These are phyloP conservation scores for Ogataea philodendri DNA, from an alignment of 805 yeast genomes.

Conservation along the genomic window DNA sequence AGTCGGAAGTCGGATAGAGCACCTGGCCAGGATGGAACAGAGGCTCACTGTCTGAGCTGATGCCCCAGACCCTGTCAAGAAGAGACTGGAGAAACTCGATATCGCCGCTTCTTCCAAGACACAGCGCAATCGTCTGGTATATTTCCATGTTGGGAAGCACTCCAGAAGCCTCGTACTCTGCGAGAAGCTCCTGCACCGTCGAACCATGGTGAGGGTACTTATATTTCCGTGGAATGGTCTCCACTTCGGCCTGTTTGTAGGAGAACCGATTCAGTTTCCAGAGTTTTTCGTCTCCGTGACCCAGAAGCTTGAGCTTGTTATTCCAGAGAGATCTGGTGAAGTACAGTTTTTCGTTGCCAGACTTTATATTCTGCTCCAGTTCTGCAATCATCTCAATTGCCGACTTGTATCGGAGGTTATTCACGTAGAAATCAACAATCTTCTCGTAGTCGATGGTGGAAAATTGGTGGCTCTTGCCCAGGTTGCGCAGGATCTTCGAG, in stretches of 20 bases:
- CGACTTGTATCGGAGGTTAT: constrained; percentile 16
- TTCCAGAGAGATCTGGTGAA: constrained; percentile 29
- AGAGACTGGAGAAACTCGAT: constrained; percentile 24
- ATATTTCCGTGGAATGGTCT: constrained; percentile 12
- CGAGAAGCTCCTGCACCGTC: constrained; percentile 17
- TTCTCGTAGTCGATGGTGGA: constrained; percentile 27
- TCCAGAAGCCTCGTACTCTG: constrained; percentile 18
- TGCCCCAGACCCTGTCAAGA: constrained; percentile 31
- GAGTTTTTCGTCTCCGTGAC: constrained; percentile 23
- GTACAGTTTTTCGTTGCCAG: constrained; percentile 4
- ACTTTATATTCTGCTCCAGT: constrained; percentile 18
- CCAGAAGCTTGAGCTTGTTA: constrained; percentile 24
- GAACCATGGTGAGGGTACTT: constrained; percentile 16
- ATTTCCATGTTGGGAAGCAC: constrained; percentile 25
- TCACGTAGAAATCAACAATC: constrained; percentile 22
- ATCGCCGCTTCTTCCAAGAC: constrained; percentile 31
- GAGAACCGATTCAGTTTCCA: constrained; percentile 29
- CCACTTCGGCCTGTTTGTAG: constrained; percentile 16
- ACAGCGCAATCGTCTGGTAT: constrained; percentile 27
- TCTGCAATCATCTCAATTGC: constrained; percentile 23
- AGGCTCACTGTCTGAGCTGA: constrained; percentile 13
- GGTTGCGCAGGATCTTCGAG: constrained; percentile 4
- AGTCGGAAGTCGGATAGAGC: constrained; percentile 27
- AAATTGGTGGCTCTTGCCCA: constrained; percentile 9
- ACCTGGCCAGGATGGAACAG: constrained; percentile 11